phyloP scores from a whole-genome alignment of 352 stramenopile species.

The Peronospora destructor region DNA sequence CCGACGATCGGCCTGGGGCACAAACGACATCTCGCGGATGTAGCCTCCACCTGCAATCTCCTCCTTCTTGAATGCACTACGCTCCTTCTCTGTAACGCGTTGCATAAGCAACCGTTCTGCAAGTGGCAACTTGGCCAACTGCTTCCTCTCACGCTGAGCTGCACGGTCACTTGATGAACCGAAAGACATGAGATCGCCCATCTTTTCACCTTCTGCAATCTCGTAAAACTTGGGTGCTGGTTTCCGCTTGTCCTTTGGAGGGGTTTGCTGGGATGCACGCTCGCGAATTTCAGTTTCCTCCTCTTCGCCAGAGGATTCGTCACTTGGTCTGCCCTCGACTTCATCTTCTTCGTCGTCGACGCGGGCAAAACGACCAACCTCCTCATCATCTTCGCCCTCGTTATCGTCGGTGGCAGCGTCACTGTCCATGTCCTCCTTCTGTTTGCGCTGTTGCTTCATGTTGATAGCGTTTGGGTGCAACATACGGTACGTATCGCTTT shows the following conservation, averaged over 20 bases:
- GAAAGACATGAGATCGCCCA: conserved; percentile 76
- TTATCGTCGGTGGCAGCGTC: conserved; percentile 71
- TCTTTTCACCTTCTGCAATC: conserved; percentile 75
- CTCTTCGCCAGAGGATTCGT: conserved; percentile 61
- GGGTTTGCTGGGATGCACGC: conserved; percentile 5
- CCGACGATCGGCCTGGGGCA: conserved; percentile 50
- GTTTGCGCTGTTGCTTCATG: conserved; percentile 60
- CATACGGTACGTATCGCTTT: conserved; percentile 93
- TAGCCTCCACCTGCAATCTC: conserved; percentile 64
- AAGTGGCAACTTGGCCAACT: conserved; percentile 72
- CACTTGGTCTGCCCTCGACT: conserved; percentile 50
- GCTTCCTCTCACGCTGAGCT: conserved; percentile 69
- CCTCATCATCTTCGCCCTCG: conserved; percentile 45
- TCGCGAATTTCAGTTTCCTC: conserved; percentile 29
- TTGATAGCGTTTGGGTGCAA: conserved; percentile 90
- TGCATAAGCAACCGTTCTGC: conserved; percentile 71
- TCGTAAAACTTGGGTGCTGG: conserved; percentile 76
- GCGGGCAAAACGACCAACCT: conserved; percentile 65
- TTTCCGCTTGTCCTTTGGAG: conserved; percentile 33
- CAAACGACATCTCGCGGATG: conserved; percentile 79
- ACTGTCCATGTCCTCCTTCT: conserved; percentile 89
- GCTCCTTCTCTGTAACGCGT: conserved; percentile 64
- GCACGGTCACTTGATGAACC: conserved; percentile 56
- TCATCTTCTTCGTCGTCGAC: conserved; percentile 52
- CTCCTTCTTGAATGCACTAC: conserved; percentile 80